These are phyloP conservation scores for Aspergillus sp. DNA, from an alignment of 2,329 filamentous ascomycete genomes.

Conservation along the genomic window DNA sequence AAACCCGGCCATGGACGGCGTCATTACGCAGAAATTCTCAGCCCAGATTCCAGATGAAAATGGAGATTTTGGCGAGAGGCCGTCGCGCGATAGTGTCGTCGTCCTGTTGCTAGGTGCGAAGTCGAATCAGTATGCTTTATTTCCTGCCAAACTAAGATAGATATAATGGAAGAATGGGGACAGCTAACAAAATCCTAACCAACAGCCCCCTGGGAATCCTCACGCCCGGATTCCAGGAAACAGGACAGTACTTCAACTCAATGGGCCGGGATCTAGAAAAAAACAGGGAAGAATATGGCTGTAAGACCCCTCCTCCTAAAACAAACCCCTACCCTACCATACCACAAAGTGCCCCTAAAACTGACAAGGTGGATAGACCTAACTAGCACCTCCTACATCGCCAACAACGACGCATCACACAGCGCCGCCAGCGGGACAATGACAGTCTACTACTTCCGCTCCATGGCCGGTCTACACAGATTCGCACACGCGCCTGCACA, in stretches of 20 bases:
- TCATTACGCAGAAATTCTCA: background rate
- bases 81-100: background rate
- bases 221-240: background rate
- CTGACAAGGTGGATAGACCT: background rate
- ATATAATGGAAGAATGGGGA: background rate
- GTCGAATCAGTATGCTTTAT: constrained; percentile 7
- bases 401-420: background rate
- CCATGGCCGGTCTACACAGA: background rate
- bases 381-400: constrained; percentile 1
- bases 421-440: background rate
- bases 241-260: background rate
- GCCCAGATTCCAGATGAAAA: background rate
- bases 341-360: no score
- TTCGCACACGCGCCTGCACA: constrained; percentile 2
- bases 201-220: constrained; percentile 2
- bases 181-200: background rate
- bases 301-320: background rate
- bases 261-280: background rate
- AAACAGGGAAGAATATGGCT: constrained; percentile 3
- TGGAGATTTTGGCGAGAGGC: background rate
- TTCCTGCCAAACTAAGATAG: no score
- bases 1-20: background rate
- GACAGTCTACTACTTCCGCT: constrained; percentile 3
- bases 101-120: background rate
- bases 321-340: background rate